Evolutionary conservation across 1,284 basidiomycete genomes (phyloP).

Genomic region (Heterobasidion occidentale): DNA sequence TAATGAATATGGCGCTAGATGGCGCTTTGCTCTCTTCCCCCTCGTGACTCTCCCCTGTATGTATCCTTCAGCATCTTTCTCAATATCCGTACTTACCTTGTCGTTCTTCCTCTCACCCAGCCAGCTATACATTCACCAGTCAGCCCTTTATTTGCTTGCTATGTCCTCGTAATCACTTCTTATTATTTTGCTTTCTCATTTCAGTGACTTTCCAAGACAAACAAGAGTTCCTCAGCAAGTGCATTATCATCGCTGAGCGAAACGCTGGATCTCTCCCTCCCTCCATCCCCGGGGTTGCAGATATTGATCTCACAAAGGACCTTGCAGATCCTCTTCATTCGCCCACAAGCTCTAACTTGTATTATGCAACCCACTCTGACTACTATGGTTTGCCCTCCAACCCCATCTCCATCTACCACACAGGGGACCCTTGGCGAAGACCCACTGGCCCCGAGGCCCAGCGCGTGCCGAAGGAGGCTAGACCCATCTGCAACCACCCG

Average conservation of each 20-base stretch:
- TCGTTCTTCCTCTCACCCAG: too few relatives aligned
- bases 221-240: background rate
- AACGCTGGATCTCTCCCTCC: background rate
- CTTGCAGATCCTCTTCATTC: background rate
- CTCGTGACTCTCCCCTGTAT: too few relatives aligned
- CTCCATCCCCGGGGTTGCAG: background rate
- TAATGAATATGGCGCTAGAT: too few relatives aligned
- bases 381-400: constrained; percentile 19
- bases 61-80: too few relatives aligned
- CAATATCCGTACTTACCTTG: too few relatives aligned
- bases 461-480: constrained; percentile 20
- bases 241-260: background rate
- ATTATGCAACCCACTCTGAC: constrained; percentile 16
- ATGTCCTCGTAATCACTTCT: background rate
- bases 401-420: constrained; percentile 22
- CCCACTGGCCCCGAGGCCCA: constrained; percentile 8
- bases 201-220: background rate
- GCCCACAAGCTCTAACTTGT: background rate
- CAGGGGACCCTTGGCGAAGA: constrained; percentile 13
- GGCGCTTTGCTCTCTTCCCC: too few relatives aligned
- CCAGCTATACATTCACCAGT: background rate
- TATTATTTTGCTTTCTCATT: background rate
- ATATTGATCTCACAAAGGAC: too few relatives aligned
- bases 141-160: background rate
- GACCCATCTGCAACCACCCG: constrained; percentile 20